Evolutionary conservation across 805 yeast genomes (phyloP).

Genomic region (Ascoidea asiatica): DNA sequence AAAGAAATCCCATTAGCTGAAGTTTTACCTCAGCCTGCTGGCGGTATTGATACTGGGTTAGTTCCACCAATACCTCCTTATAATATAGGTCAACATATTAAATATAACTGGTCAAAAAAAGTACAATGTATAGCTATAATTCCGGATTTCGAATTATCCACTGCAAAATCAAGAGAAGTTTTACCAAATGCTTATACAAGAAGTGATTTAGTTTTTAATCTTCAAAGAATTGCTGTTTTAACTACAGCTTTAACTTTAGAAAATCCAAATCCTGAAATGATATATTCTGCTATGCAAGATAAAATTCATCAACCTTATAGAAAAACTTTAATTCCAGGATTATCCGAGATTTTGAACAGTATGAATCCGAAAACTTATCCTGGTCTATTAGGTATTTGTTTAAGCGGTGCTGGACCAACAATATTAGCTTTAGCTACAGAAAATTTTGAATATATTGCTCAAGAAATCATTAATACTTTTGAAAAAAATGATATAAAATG

Average conservation of each 20-base stretch:
- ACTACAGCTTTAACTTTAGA: slow-evolving; percentile 84
- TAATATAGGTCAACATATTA: slow-evolving; percentile 78
- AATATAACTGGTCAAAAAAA: slow-evolving; percentile 69
- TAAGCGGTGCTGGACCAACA: slow-evolving; percentile 98
- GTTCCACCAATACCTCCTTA: slow-evolving; percentile 75
- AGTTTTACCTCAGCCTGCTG: slow-evolving; percentile 68
- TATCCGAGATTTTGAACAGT: slow-evolving; percentile 62
- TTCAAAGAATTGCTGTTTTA: slow-evolving; percentile 85
- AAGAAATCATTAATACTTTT: slow-evolving; percentile 59
- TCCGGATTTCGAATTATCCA: slow-evolving; percentile 89
- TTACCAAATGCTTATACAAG: slow-evolving; percentile 70
- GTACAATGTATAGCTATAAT: slow-evolving; percentile 84
- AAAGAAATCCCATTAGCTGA: slow-evolving; percentile 78
- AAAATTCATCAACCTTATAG: slow-evolving; percentile 96
- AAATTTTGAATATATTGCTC: slow-evolving; percentile 74
- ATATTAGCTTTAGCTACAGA: slow-evolving; percentile 86
- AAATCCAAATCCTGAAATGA: slow-evolving; percentile 70
- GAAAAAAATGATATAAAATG: slow-evolving; percentile 54
- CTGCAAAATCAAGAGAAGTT: slow-evolving; percentile 84
- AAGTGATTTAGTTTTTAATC: slow-evolving; percentile 77
- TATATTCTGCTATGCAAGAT: slow-evolving; percentile 94
- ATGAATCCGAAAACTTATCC: slow-evolving; percentile 74
- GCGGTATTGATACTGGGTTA: slow-evolving; percentile 54
- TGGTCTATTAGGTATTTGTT: slow-evolving; percentile 85
- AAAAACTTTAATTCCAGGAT: slow-evolving; percentile 81